Base-by-base conservation (phyloP, 495 filamentous ascomycete genomes). In the Tuber melanosporum region DNA sequence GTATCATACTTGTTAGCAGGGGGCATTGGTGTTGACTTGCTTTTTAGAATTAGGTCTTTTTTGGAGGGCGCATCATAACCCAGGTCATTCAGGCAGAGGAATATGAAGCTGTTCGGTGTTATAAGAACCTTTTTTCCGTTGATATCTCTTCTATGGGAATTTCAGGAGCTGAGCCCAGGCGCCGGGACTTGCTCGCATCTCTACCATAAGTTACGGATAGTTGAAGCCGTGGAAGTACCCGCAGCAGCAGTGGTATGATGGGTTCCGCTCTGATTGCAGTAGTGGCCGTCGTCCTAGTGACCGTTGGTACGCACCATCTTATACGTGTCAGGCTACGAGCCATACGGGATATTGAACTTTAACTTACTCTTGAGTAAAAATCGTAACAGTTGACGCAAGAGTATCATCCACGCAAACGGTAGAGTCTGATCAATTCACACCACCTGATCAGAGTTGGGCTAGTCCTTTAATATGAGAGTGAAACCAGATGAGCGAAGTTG, bases 101-200 rank as follows among this genome's bases (percentile, higher is more conserved):
- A 81, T 15, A 90, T 82, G 73, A 90, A 85, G 39, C 84, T 76
- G 46, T 86, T 83, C 7, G 88, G 90, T 1, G 88, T 87, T 32
- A 82, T 84, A 62, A 90, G 76, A 49, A 91, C 83, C 70, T 88
- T 86, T 36, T 76, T 82, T 71, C 88, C 87, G 74, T 87, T 84
- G 74, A 90, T 87, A 78, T 89, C 85, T 62, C 89, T 90, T 22
- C 81, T 84, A 77, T 42, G 88, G 89, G 88, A 87, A 77, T 91
- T 91, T 88, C 88, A 89, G 7, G 86, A 86, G 81, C 88, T 91
- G 4, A 8, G 42, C 20, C 89, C 89, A 19, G 90, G 82, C 7
- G 88, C 87, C 22, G 89, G 88, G 12, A 8, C 8, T 42, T 42
- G 42, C 42, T 8, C 42, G 80, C 78, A 36, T 82, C 73, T 43